A percentile compares a stretch with the other conserved stretches of the same genome.
Conservation (phyloP, 148 eudicot genomes). For the Fagopyrum homotropicum region DNA sequence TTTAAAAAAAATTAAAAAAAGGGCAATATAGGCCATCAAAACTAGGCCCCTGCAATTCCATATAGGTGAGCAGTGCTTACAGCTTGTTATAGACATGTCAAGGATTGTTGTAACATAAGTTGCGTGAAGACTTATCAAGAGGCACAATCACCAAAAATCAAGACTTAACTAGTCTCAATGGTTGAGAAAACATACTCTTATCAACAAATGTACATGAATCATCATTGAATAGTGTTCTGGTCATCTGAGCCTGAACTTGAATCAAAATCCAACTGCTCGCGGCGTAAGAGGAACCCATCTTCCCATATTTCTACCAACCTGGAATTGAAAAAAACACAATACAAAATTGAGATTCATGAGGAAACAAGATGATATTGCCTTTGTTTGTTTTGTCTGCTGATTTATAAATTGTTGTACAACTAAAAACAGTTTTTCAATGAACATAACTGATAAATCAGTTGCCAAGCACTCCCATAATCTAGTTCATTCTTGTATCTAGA, state of each 20-base stretch:
- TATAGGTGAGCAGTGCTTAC: background rate
- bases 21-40: background rate
- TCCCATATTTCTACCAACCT: constrained; percentile 77
- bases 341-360: background rate
- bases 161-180: background rate
- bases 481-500: no score
- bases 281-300: constrained; percentile 57
- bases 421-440: no score
- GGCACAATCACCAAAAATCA: background rate
- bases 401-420: no score
- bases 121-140: background rate
- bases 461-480: no score
- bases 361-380: no score
- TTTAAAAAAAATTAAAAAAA: no score
- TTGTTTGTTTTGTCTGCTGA: no score
- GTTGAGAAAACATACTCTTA: background rate
- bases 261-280: constrained; percentile 48
- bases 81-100: background rate
- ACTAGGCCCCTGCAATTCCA: background rate
- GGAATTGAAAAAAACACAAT: background rate
- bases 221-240: background rate
- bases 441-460: no score
- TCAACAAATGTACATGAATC: background rate
- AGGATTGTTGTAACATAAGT: background rate
- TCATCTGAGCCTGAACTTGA: constrained; percentile 11